Evolutionary conservation across 2,329 filamentous ascomycete species (phyloP).

Genomic region (Cryphonectria nitschkei): DNA sequence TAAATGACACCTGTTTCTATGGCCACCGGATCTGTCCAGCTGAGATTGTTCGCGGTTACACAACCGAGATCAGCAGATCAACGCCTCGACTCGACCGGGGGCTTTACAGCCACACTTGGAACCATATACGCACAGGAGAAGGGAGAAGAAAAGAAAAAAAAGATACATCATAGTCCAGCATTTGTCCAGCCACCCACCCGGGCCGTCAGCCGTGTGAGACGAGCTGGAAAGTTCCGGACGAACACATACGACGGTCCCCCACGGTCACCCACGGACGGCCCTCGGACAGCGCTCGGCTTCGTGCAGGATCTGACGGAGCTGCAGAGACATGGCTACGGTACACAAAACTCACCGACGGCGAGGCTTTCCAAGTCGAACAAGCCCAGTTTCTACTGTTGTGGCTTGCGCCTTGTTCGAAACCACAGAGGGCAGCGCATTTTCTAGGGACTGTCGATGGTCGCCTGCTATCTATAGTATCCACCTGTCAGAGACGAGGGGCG

Average conservation of each 20-base stretch:
- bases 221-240: background rate
- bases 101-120: background rate
- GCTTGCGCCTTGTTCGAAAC: background rate
- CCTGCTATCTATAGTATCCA: conserved; percentile 8
- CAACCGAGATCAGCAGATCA: background rate
- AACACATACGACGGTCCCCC: background rate
- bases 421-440: background rate
- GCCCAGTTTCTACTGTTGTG: background rate
- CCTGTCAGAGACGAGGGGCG: background rate
- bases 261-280: background rate
- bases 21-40: background rate
- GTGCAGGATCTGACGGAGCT: conserved; percentile 1
- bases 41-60: background rate
- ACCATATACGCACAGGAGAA: too few relatives aligned
- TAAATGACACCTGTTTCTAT: background rate
- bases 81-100: background rate
- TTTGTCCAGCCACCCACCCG: background rate
- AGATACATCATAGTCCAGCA: background rate
- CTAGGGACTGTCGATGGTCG: background rate
- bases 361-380: background rate
- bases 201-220: conserved; percentile 1
- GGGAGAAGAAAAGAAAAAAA: background rate
- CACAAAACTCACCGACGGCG: background rate
- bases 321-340: background rate
- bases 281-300: conserved; percentile 3